Evolutionary conservation across 2,329 filamentous ascomycete species (phyloP).

Genomic region (Xylaria sp.): DNA sequence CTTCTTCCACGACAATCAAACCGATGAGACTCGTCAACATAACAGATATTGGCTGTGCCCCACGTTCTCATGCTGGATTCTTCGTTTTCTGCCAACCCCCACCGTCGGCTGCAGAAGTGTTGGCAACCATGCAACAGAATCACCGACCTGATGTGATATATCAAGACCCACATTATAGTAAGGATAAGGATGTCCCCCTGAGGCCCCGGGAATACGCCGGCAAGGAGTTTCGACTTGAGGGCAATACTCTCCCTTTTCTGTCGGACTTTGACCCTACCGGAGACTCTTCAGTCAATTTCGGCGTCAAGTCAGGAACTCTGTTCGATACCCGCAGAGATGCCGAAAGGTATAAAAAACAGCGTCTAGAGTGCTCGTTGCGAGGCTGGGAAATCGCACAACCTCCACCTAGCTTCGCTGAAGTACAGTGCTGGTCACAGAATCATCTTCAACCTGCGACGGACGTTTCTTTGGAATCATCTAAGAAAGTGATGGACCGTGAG

Average conservation of each 20-base stretch:
- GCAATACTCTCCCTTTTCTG: constrained; percentile 78
- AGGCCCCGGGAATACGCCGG: constrained; percentile 84
- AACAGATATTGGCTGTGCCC: constrained; percentile 34
- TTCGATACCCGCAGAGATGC: constrained; percentile 60
- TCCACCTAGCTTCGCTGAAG: constrained; percentile 74
- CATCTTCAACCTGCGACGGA: constrained; percentile 35
- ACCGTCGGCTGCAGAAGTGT: constrained; percentile 51
- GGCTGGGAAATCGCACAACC: constrained; percentile 77
- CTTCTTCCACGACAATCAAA: constrained; percentile 27
- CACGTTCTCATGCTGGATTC: constrained; percentile 38
- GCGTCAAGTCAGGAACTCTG: constrained; percentile 53
- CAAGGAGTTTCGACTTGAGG: constrained; percentile 78
- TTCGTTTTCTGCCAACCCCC: constrained; percentile 42
- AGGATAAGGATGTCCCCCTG: constrained; percentile 81
- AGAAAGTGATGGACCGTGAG: constrained; percentile 31
- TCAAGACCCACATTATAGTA: constrained; percentile 83
- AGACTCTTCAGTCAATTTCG: constrained; percentile 60
- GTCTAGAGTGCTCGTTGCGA: constrained; percentile 64
- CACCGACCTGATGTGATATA: constrained; percentile 75
- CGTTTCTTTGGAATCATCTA: constrained; percentile 27
- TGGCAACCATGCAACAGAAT: constrained; percentile 61
- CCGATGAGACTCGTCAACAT: constrained; percentile 8
- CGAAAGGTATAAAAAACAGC: constrained; percentile 55
- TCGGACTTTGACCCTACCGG: constrained; percentile 75
- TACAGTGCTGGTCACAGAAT: constrained; percentile 69